phyloP scores from a whole-genome alignment of 192 early-diverging fungal species.

The Coemansia sp. region DNA sequence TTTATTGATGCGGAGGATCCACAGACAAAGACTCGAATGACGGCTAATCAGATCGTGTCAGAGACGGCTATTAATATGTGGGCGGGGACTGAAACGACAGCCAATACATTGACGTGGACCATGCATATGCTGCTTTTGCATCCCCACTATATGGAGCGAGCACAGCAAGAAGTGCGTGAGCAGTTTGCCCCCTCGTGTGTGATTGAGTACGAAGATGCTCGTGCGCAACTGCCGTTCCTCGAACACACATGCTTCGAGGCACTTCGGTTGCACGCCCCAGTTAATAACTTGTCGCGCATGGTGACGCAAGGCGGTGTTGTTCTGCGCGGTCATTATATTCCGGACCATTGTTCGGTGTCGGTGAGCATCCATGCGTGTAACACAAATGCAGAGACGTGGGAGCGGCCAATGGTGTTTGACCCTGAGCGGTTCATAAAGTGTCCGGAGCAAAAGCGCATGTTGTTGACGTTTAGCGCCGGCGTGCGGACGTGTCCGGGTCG shows the following conservation, averaged over 20 bases:
- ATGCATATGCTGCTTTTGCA: slow-evolving; percentile 37
- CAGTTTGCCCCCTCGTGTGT: slow-evolving; percentile 11
- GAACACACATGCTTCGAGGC: slow-evolving; percentile 51
- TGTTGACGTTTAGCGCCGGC: slow-evolving; percentile 44
- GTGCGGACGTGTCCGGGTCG: slow-evolving; percentile 36
- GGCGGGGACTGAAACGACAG: slow-evolving; percentile 42
- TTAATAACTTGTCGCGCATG: slow-evolving; percentile 26
- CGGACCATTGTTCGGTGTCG: slow-evolving; percentile 30
- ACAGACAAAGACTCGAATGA: slow-evolving; percentile 30
- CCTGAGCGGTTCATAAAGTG: slow-evolving; percentile 28
- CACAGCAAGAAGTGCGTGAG: slow-evolving; percentile 17
- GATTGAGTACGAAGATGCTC: slow-evolving; percentile 27
- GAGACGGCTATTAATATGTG: slow-evolving; percentile 35
- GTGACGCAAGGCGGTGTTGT: slow-evolving; percentile 36
- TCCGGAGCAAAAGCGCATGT: slow-evolving; percentile 9
- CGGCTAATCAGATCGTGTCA: slow-evolving; percentile 20
- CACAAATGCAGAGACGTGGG: slow-evolving; percentile 13
- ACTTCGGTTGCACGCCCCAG: slow-evolving; percentile 28
- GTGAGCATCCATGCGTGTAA: slow-evolving; percentile 22
- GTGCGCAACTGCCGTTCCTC: slow-evolving; percentile 25
- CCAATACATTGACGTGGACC: slow-evolving; percentile 38
- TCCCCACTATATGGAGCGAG: slow-evolving; percentile 16
- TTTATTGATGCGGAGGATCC: slow-evolving; percentile 46
- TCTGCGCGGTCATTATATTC: slow-evolving; percentile 32
- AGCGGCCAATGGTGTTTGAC: slow-evolving; percentile 12